Conservation (phyloP, 1,139 yeast species). For the Candida mesenterica region DNA sequence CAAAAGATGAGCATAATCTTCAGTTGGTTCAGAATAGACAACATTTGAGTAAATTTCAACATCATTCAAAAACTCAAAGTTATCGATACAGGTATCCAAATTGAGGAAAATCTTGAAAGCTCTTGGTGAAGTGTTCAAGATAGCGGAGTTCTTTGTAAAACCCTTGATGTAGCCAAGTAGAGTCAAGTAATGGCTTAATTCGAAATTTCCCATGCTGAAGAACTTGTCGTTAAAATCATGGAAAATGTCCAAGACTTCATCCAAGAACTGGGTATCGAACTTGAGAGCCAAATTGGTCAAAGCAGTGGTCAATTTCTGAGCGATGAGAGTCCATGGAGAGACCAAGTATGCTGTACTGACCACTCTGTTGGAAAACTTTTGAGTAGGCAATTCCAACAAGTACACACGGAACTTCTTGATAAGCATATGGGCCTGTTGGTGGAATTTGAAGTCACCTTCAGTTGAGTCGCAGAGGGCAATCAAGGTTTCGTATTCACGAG, state of each 20-base stretch:
- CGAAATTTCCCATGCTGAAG: constrained; percentile 22
- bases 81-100: constrained; percentile 41
- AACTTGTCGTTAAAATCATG: constrained; percentile 26
- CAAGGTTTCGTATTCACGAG: constrained; percentile 69
- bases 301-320: constrained; percentile 36
- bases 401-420: constrained; percentile 56
- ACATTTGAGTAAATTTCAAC: constrained; percentile 35
- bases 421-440: constrained; percentile 50
- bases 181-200: constrained; percentile 41
- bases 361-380: constrained; percentile 33
- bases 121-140: constrained; percentile 29
- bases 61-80: constrained; percentile 39
- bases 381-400: constrained; percentile 58
- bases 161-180: constrained; percentile 49
- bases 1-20: constrained; percentile 24
- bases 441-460: constrained; percentile 33
- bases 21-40: constrained; percentile 20
- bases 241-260: constrained; percentile 30
- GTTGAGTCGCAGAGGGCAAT: constrained; percentile 64
- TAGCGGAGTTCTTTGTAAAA: constrained; percentile 30
- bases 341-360: constrained; percentile 23
- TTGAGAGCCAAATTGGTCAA: constrained; percentile 37
- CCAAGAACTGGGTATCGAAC: constrained; percentile 26
- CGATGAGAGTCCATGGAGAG: constrained; percentile 40
- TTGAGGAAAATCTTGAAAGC: constrained; percentile 34